phyloP scores from a whole-genome alignment of 352 stramenopile genomes.

The Pythium plurisporium region DNA sequence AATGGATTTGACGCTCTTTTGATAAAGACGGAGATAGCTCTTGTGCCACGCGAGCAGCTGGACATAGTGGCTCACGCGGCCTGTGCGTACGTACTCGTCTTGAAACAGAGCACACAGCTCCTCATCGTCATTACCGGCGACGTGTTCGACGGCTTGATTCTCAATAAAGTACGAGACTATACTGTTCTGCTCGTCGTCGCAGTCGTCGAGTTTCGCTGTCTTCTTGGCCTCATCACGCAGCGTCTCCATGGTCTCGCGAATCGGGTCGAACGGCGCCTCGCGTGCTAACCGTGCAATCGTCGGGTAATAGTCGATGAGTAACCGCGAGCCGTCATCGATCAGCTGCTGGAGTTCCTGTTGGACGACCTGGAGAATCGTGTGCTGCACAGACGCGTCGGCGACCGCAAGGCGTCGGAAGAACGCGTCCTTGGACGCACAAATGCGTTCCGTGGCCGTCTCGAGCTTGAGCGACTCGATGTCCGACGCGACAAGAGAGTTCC shows the following conservation, averaged over 20 bases:
- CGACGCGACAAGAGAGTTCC: not conserved
- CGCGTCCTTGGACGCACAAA: constrained; percentile 66
- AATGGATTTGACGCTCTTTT: constrained; percentile 54
- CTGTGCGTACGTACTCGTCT: constrained; percentile 55
- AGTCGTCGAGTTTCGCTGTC: constrained; percentile 10
- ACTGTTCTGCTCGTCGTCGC: not conserved
- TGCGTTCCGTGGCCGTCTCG: constrained; percentile 24
- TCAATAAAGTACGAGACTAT: constrained; percentile 66
- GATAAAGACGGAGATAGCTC: constrained; percentile 70
- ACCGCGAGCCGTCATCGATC: constrained; percentile 30
- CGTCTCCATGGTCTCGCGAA: constrained; percentile 50
- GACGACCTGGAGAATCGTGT: constrained; percentile 51
- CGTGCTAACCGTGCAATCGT: constrained; percentile 57
- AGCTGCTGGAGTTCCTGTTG: constrained; percentile 53
- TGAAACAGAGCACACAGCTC: constrained; percentile 51
- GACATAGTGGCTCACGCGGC: constrained; percentile 69
- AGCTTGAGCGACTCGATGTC: constrained; percentile 3
- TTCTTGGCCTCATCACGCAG: constrained; percentile 43
- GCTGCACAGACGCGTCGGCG: constrained; percentile 53
- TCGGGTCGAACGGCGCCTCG: constrained; percentile 59
- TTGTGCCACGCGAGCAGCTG: constrained; percentile 78
- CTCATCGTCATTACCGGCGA: constrained; percentile 39
- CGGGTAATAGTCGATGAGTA: constrained; percentile 63
- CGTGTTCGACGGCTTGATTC: constrained; percentile 23
- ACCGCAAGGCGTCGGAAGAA: constrained; percentile 82